Evolutionary conservation across 306 rosid genomes (phyloP), one percentile per base, ranked within the genome.

Genomic region (Abrus precatorius): DNA sequence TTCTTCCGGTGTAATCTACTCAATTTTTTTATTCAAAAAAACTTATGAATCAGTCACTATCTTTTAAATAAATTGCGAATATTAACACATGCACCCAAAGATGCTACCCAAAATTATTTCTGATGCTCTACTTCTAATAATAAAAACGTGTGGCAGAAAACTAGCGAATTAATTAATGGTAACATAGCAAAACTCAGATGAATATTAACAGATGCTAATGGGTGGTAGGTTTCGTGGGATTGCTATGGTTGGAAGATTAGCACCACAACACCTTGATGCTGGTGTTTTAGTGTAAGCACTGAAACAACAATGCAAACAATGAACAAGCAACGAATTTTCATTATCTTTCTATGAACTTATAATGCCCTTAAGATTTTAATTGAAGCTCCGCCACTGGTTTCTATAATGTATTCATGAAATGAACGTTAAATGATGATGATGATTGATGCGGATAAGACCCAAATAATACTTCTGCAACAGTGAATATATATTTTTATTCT

Each of bases 381-480:
- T 54, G 28, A 73, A 54, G 66, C 77, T 54, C 54, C 40, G 3
- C 50, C 77, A 14, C 65, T 8, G 11, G 8, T 70, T 74, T 74
- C 29, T 40, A 40, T 27, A 56, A 2, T 20, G 10, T 55, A 38
- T 55, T 9, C 20, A 55, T 41, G 28, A 73, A 34, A 4, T 7
- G 2, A 33, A n/a, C 14, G 50, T 49, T 49, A 49, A 32, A n/a
- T n/a, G 52, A 33, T 7, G 76, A 71, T 36, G 20, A 72, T 53
- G 59, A 60, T 30, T 32, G 66, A 60, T 12, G 9, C 14, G 9
- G 45, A 70, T 13, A 0, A 13, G 2, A 38, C 7, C 33, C 33
- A 30, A 47, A 48, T 8, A 50, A 69, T 47, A 49, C 1, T 12
- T 33, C 32, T 5, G 5, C n/a, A 62, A 12, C 0, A 2, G 47